Evolutionary conservation across 2,329 filamentous ascomycete species (phyloP).

Genomic region (Ceratocystis eucalypticola): DNA sequence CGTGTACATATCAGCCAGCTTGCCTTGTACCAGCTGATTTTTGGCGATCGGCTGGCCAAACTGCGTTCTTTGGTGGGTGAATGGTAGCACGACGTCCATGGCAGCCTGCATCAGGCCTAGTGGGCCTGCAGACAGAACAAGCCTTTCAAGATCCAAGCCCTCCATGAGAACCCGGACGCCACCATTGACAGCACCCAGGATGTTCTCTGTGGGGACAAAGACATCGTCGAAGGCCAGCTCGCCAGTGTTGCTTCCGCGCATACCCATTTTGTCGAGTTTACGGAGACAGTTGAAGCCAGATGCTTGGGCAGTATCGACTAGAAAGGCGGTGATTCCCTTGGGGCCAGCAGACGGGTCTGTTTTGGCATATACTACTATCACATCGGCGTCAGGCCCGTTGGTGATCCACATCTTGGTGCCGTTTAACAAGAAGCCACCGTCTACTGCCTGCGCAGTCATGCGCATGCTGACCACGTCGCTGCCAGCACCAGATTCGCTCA

Average conservation of each 20-base stretch:
- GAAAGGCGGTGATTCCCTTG: slow-evolving; percentile 90
- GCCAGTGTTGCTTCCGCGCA: slow-evolving; percentile 93
- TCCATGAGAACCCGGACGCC: slow-evolving; percentile 92
- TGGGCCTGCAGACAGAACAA: slow-evolving; percentile 82
- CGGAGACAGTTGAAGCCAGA: slow-evolving; percentile 73
- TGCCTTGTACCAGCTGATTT: slow-evolving; percentile 86
- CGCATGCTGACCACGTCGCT: slow-evolving; percentile 96
- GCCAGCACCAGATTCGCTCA: slow-evolving; percentile 85
- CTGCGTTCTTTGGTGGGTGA: slow-evolving; percentile 77
- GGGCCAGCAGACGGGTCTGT: slow-evolving; percentile 65
- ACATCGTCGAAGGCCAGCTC: slow-evolving; percentile 84
- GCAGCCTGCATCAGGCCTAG: slow-evolving; percentile 89
- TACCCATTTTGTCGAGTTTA: slow-evolving; percentile 95
- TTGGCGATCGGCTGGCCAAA: slow-evolving; percentile 77
- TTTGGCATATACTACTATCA: slow-evolving; percentile 94
- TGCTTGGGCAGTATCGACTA: slow-evolving; percentile 55
- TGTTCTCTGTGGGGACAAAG: slow-evolving; percentile 70
- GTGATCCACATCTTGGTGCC: slow-evolving; percentile 99
- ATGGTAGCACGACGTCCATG: slow-evolving; percentile 66
- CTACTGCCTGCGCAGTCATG: slow-evolving; percentile 63
- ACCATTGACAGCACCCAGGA: slow-evolving; percentile 66
- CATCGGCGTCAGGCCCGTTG: slow-evolving; percentile 88
- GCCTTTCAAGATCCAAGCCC: slow-evolving; percentile 81
- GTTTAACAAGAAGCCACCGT: slow-evolving; percentile 74
- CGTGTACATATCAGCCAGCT: slow-evolving; percentile 94